These are phyloP conservation scores for Aspergillus taichungensis DNA, from an alignment of 495 filamentous ascomycete species.

Conservation along the genomic window DNA sequence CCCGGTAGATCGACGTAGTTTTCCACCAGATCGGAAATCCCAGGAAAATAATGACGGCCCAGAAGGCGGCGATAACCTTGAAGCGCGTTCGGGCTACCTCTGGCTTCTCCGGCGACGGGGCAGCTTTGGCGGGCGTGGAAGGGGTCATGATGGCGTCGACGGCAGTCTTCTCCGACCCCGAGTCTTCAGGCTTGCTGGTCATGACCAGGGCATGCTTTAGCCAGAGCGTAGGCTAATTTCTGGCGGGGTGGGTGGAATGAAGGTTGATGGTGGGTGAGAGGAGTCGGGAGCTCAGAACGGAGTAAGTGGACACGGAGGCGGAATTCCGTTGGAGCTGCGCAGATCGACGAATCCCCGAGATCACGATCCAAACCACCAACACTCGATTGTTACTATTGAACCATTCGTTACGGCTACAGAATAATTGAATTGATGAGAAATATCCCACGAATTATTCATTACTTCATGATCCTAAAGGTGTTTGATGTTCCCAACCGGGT, in stretches of 20 bases:
- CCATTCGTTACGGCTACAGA: neutral
- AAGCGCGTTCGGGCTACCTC: slow-evolving; percentile 59
- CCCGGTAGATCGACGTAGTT: slow-evolving; percentile 91
- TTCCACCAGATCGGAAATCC: slow-evolving; percentile 94
- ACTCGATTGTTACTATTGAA: neutral
- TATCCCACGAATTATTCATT: neutral
- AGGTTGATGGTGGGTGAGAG: neutral
- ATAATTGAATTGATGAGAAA: neutral
- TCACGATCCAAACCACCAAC: too few relatives aligned
- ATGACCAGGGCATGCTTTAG: slow-evolving; percentile 36
- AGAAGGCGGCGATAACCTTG: slow-evolving; percentile 79
- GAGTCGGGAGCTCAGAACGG: neutral
- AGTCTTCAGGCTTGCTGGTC: slow-evolving; percentile 31
- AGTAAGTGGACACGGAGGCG: slow-evolving; percentile 2
- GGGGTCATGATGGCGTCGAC: slow-evolving; percentile 10
- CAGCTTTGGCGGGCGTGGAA: slow-evolving; percentile 21
- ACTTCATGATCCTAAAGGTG: neutral
- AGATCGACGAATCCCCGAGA: too few relatives aligned
- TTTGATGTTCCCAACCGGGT: too few relatives aligned
- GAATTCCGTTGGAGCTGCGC: too few relatives aligned
- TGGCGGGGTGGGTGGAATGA: neutral
- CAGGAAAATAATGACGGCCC: slow-evolving; percentile 74
- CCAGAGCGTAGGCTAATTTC: neutral
- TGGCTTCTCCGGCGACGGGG: slow-evolving; percentile 66
- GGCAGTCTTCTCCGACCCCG: slow-evolving; percentile 22